Base-by-base conservation (phyloP, 129 eudicot genomes). In the Oenanthe sinensis region DNA sequence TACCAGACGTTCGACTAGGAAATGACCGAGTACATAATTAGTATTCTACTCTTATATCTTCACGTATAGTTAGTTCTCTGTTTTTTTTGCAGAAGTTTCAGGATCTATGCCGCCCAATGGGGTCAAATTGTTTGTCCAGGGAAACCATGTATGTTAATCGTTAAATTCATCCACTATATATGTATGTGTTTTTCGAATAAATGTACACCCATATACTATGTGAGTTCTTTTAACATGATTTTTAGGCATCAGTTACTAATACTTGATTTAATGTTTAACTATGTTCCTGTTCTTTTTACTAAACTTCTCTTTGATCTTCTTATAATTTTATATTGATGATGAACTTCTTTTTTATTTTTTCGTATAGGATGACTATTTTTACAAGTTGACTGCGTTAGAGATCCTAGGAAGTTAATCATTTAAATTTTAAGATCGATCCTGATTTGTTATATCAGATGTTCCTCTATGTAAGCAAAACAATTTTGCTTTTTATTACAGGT, bases 401-500 rank as follows among this genome's bases (percentile, higher is more conserved):
- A 28, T 17, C 11, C 11, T 71, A 43, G 36, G 50, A 19, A 71
- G 17, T 40, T 10, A 43, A 17, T 39, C 13, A 42, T 22, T 24
- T 69, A 36, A 69, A 8, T 20, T 52, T 40, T 50, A 28, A 4
- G 33, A 24, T 42, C 4, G 16, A 0, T 72, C 76, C 30, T 13
- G 20, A 8, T 74, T 16, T 26, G 58, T 17, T 74, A 24, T 26
- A 45, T 43, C 52, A 72, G 17, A 72, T 43, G 37, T 10, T 40
- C 15, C 1, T 74, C 19, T 17, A 42, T 17, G 3, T 0, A n/a
- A 46, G 28, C 4, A 43, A 22, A 6, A 22, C 4, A 5, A 5
- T 4, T 0, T 45, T 44, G 45, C 8, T 44, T 30, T 67, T 4
- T n/a, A 75, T 84, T 70, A 82, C 33, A 89, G 98, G 97, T 91